These are phyloP conservation scores for Diaporthe capsici DNA, from an alignment of 2,329 filamentous ascomycete genomes.

Conservation along the genomic window DNA sequence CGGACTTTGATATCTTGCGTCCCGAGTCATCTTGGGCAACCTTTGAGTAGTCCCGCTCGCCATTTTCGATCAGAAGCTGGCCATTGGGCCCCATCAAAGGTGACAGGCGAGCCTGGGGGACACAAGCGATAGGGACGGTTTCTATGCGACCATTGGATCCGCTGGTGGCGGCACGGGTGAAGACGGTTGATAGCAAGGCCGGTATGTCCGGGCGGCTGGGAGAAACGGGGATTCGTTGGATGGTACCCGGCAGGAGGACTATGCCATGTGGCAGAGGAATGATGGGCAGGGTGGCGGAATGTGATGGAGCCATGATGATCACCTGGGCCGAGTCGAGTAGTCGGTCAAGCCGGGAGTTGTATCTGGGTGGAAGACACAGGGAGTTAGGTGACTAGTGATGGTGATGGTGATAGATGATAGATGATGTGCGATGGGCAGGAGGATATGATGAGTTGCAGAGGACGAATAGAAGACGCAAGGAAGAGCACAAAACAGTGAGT, in stretches of 20 bases:
- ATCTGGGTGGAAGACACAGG: background rate
- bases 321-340: background rate
- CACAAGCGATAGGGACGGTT: constrained; percentile 85
- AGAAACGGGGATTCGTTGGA: constrained; percentile 86
- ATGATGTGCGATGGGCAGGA: background rate
- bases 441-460: background rate
- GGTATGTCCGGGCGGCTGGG: constrained; percentile 87
- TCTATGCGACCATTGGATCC: constrained; percentile 75
- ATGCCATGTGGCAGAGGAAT: constrained; percentile 85
- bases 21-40: constrained; percentile 66
- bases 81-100: constrained; percentile 81
- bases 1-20: constrained; percentile 71
- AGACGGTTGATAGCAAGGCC: constrained; percentile 87
- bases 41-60: constrained; percentile 63
- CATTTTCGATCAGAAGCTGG: constrained; percentile 79
- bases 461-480: background rate
- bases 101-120: constrained; percentile 79
- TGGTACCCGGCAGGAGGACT: constrained; percentile 88
- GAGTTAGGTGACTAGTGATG: background rate
- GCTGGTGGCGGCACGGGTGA: constrained; percentile 80
- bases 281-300: constrained; percentile 74
- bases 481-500: background rate
- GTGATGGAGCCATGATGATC: constrained; percentile 50
- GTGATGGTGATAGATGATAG: background rate
- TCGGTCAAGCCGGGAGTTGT: background rate